phyloP scores from a whole-genome alignment of 2,329 filamentous ascomycete species.

The Ascochyta pisi region DNA sequence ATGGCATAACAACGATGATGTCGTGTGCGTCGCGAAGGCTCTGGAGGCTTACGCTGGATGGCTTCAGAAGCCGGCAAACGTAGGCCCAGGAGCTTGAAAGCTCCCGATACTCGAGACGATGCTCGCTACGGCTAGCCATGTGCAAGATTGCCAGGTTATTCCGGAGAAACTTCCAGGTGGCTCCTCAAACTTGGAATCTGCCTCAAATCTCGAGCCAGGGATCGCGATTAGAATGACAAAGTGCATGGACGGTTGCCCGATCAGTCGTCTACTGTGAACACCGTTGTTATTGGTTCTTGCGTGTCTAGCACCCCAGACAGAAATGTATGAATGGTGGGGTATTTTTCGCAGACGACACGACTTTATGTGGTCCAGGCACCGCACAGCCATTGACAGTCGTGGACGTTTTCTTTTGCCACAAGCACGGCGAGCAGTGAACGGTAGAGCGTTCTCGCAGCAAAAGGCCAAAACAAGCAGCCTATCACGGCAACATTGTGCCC shows the following conservation, averaged over 20 bases:
- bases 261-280: not conserved
- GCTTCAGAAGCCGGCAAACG: not conserved
- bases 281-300: not conserved
- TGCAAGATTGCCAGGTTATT: not conserved
- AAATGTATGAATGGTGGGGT: slow-evolving; percentile 3
- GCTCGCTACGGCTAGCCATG: not conserved
- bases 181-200: not conserved
- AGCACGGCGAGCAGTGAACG: slow-evolving; percentile 2
- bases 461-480: not conserved
- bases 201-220: slow-evolving; percentile 3
- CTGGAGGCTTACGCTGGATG: slow-evolving; percentile 3
- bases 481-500: slow-evolving; percentile 2
- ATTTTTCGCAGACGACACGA: slow-evolving; percentile 11
- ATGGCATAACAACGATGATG: slow-evolving; percentile 7
- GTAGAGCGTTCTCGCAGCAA: not conserved
- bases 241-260: slow-evolving; percentile 4
- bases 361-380: slow-evolving; percentile 7
- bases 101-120: not conserved
- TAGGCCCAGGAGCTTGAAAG: not conserved
- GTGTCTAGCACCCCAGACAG: slow-evolving; percentile 1
- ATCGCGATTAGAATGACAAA: slow-evolving; percentile 5
- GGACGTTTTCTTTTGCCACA: slow-evolving; percentile 3
- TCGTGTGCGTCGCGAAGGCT: slow-evolving; percentile 7
- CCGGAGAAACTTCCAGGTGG: slow-evolving; percentile 9
- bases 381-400: slow-evolving; percentile 3